phyloP scores from a whole-genome alignment of 768 basidiomycete genomes.

The Kondoa subrosea region DNA sequence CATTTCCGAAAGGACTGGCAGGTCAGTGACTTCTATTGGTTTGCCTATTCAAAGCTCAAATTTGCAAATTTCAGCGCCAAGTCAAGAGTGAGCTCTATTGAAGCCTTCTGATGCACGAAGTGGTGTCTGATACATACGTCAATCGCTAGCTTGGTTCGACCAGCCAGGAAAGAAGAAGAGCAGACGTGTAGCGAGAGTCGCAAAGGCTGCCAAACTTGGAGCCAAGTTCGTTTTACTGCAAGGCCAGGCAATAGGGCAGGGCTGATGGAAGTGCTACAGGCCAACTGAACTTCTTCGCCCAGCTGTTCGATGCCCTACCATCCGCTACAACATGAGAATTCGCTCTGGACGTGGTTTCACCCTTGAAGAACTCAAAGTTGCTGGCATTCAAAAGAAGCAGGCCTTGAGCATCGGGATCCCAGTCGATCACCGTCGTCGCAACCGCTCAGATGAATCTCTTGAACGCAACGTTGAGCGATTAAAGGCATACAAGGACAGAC shows the following conservation, averaged over 20 bases:
- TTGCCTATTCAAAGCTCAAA: not conserved
- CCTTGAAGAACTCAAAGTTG: conserved; percentile 81
- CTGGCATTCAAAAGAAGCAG: conserved; percentile 83
- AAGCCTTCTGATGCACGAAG: not conserved
- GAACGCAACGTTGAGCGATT: conserved; percentile 83
- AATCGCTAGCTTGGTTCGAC: conserved; percentile 65
- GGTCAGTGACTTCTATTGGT: conserved; percentile 25
- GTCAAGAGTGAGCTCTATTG: conserved; percentile 14
- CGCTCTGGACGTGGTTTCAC: conserved; percentile 96
- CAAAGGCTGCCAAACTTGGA: conserved; percentile 76
- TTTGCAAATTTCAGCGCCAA: conserved; percentile 20
- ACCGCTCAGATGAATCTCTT: conserved; percentile 92
- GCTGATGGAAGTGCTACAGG: conserved; percentile 12
- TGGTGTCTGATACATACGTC: no score
- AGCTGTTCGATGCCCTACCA: conserved; percentile 86
- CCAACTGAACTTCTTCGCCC: conserved; percentile 63
- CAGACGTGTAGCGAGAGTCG: conserved; percentile 76
- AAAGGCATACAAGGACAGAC: conserved; percentile 74
- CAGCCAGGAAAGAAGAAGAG: conserved; percentile 96
- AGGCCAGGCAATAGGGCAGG: not conserved
- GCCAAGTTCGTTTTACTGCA: conserved; percentile 54
- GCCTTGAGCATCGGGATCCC: conserved; percentile 83
- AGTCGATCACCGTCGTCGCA: conserved; percentile 92
- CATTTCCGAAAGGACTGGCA: conserved; percentile 99
- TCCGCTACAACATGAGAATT: conserved; percentile 95